Evolutionary conservation across 2,329 filamentous ascomycete genomes (phyloP).

Genomic region (Epichloe aotearoae): DNA sequence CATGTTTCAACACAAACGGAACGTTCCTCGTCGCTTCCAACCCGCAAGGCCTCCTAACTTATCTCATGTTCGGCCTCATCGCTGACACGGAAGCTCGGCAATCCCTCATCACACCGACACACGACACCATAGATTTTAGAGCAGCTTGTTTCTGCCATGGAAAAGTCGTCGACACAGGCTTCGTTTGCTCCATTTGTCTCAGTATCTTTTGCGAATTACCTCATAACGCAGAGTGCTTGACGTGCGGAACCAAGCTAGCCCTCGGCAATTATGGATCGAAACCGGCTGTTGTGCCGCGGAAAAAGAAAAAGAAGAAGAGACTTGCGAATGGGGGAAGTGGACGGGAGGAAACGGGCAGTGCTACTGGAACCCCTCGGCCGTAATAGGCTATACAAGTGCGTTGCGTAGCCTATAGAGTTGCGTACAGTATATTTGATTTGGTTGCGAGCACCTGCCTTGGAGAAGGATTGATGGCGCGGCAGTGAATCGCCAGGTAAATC

Average conservation of each 20-base stretch:
- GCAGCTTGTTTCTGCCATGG: constrained; percentile 98
- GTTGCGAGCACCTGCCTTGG: not conserved
- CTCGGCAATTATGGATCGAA: constrained; percentile 63
- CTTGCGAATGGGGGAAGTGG: constrained; percentile 34
- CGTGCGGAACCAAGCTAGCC: constrained; percentile 68
- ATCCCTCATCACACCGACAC: constrained; percentile 63
- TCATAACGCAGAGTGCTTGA: constrained; percentile 57
- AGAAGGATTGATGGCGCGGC: not conserved
- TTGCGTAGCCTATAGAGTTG: no score
- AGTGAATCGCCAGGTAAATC: no score
- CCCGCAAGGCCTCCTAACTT: constrained; percentile 68
- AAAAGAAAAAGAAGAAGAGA: constrained; percentile 67
- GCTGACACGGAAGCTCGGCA: constrained; percentile 44
- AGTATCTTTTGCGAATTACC: constrained; percentile 74
- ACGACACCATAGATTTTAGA: constrained; percentile 84
- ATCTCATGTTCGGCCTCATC: constrained; percentile 88
- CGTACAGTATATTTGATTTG: no score
- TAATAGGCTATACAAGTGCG: no score
- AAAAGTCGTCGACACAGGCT: constrained; percentile 79
- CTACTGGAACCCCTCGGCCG: constrained; percentile 43
- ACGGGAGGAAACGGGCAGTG: constrained; percentile 44
- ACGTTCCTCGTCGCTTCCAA: constrained; percentile 39
- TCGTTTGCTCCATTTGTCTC: constrained; percentile 90
- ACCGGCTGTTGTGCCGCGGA: constrained; percentile 59
- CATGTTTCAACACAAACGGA: constrained; percentile 49